These are phyloP conservation scores for Smallanthus sonchifolius DNA, from an alignment of 129 eudicot genomes.

Conservation along the genomic window DNA sequence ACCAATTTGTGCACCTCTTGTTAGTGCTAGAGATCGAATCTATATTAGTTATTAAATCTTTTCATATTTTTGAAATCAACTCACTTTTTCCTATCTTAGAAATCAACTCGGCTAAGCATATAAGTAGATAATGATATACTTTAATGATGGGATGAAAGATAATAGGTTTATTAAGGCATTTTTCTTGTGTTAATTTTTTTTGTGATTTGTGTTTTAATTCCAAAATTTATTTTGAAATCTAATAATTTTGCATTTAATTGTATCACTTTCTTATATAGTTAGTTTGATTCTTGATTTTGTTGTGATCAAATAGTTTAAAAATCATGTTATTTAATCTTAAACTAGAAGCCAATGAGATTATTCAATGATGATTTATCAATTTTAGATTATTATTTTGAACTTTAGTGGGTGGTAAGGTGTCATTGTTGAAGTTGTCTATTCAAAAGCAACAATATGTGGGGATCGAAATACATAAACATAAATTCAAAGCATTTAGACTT, in stretches of 20 bases:
- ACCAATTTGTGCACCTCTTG: no score
- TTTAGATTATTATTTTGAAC: slow-evolving; percentile 23
- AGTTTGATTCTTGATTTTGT: slow-evolving; percentile 2
- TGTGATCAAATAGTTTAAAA: not conserved
- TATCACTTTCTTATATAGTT: not conserved
- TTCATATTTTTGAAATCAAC: no score
- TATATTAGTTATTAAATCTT: no score
- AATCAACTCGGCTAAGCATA: no score
- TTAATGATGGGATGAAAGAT: not conserved
- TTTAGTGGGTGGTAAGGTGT: slow-evolving; percentile 38
- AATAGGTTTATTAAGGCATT: not conserved
- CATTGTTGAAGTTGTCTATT: slow-evolving; percentile 26
- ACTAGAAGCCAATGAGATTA: not conserved
- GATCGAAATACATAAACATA: slow-evolving; percentile 1
- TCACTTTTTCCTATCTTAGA: no score
- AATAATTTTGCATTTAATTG: not conserved
- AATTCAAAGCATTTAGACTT: slow-evolving; percentile 4
- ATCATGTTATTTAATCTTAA: not conserved
- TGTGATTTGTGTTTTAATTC: not conserved
- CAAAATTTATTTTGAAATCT: not conserved
- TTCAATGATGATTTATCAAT: not conserved
- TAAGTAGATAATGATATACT: not conserved
- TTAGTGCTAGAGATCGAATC: no score
- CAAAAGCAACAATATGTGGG: slow-evolving; percentile 25
- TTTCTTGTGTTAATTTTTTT: not conserved